Base-by-base conservation (phyloP, 331 rosid genomes). In the Dryas integrifolia region DNA sequence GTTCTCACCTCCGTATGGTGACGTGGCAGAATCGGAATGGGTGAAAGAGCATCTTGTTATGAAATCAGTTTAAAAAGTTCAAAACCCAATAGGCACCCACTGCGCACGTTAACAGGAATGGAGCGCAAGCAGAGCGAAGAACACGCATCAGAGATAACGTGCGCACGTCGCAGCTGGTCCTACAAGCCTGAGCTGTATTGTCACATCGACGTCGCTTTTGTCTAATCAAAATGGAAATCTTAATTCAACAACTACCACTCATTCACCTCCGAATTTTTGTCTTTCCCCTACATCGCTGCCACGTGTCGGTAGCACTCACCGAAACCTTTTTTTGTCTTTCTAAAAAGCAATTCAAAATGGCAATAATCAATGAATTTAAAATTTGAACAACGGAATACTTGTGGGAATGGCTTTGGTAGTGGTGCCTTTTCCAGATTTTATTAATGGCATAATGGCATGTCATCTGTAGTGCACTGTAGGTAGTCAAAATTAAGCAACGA, bases 181-280 rank as follows among this genome's bases (percentile, higher is more conserved):
- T 72, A 44, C 46, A 3, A 13, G 40, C 8, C 67, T 39, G 68
- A 18, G 72, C 38, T 40, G 67, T 12, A 38, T 18, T 0, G 79
- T 79, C 81, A 67, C 83, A 79, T 83, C 83, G 48, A 10, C 38
- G 39, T 56, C 76, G 45, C 68, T 75, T 72, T 79, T 61, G 73
- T 76, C 83, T 58, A 18, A 58, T 43, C 66, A 30, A 41, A 39
- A 26, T 2, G 13, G 16, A 4, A 26, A 46, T 41, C 51, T 16
- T 21, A 38, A 55, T 38, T 65, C 51, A 47, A 47, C 69, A 47
- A 15, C 61, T 9, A 64, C 76, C 72, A 70, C 24, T 47, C 67
- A 64, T 71, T 62, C 41, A 38, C 18, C 52, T 21, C 50, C 5
- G 59, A 58, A 63, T 49, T 48, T 9, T 12, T 7, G 50, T 49